Evolutionary conservation across 2,329 filamentous ascomycete genomes (phyloP).

Genomic region (Fusarium newnesense): DNA sequence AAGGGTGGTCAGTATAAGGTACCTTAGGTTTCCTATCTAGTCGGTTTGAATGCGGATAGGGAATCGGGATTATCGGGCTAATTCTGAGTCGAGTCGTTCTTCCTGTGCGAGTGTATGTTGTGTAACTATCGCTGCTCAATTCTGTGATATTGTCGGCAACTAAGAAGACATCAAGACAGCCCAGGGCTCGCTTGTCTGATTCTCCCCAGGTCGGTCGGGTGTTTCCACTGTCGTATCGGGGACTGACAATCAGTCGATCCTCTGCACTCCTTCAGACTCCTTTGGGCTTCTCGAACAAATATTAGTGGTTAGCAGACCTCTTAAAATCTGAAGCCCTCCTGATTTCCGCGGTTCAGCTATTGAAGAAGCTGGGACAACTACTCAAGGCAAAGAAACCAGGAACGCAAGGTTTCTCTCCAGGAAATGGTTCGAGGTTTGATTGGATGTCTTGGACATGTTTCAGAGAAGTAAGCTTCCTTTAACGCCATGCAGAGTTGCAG

Average conservation of each 20-base stretch:
- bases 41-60: not conserved
- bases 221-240: conserved; percentile 19
- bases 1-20: not conserved
- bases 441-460: conserved; percentile 12
- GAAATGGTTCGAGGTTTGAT: not conserved
- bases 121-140: not conserved
- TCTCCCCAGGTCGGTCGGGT: conserved; percentile 1
- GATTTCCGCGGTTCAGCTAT: not conserved
- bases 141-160: not conserved
- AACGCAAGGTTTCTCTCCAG: conserved; percentile 11
- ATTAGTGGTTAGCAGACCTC: not conserved
- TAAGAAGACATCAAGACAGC: not conserved
- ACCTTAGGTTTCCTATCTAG: not conserved
- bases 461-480: not conserved
- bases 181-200: conserved; percentile 5
- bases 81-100: not conserved
- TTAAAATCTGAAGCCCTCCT: not conserved
- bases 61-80: not conserved
- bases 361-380: not conserved
- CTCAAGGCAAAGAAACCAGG: not conserved
- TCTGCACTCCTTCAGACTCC: conserved; percentile 1
- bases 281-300: conserved; percentile 7
- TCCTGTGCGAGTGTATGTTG: not conserved
- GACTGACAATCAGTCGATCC: conserved; percentile 26
- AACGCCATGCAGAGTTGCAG: not conserved